Evolutionary conservation across 768 basidiomycete species (phyloP), one percentile per base, ranked within the genome.

Genomic region (Hemileccinum rubropunctum): DNA sequence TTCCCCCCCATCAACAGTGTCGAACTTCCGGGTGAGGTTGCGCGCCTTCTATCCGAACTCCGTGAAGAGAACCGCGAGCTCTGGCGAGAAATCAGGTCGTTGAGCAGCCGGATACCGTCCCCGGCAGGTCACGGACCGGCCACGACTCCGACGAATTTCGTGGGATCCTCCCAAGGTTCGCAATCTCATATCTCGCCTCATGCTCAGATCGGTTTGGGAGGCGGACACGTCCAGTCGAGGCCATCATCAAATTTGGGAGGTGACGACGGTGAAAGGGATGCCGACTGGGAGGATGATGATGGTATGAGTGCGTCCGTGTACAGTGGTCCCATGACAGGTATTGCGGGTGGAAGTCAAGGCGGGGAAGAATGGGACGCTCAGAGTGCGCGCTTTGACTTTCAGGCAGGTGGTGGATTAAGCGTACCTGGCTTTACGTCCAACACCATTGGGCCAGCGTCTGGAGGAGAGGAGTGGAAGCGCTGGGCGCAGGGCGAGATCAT

Each of bases 1-100:
- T 35, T 42, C 5, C 81, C 46, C 81, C n/a, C n/a, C n/a, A n/a
- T 81, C 62, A 14, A 45, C 54, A 82, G 88, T 23, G 82, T 90
- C 34, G 88, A 91, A 67, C 76, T 91, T 27, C 89, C 89, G 2
- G 86, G 88, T 6, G 89, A 91, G 75, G 86, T 88, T 45, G 71
- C 68, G 5, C 59, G 57, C 46, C 53, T 61, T 13, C 75, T 91
- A 9, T 70, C 71, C 13, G 77, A 81, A 9, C 84, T 91, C 76
- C 76, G 83, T 42, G 86, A 88, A 7, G 88, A 90, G 64, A 86
- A 88, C 56, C 68, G 79, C 40, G 70, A 81, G 23, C 74, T 90
- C 50, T 81, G 78, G 75, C 56, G 52, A 38, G 73, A 72, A 41
- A 20, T 67, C 35, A 48, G 9, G 15, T 53, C 56, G 8, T 28